Evolutionary conservation across 495 filamentous ascomycete species (phyloP), one percentile per base, ranked within the genome.

Genomic region (Saxophila tyrrhenica): DNA sequence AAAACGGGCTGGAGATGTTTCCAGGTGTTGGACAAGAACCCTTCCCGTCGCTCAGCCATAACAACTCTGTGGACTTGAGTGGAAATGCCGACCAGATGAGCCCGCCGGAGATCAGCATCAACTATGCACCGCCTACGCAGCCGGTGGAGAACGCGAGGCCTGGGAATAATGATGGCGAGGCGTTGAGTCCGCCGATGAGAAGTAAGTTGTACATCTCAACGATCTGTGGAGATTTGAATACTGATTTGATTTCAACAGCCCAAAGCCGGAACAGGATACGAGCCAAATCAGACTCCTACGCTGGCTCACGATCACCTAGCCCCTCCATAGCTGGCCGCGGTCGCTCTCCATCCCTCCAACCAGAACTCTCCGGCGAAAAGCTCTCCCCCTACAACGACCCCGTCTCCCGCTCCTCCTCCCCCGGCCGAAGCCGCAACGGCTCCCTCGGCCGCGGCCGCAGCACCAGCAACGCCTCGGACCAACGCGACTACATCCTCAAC

Each of bases 401-500:
- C 68, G 47, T 51, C 9, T 67, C 67, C 22, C 73, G 76, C 44
- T 89, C 82, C 29, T 83, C 81, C 1, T 75, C 76, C 3, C 71
- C 77, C 45, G 64, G 78, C 70, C 57, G 57, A 15, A 48, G 52
- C 19, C 50, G 58, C n/a, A 53, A 56, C 21, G 54, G 48, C 1
- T 60, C 58, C 9, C 19, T 55, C 1, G 50, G 43, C 19, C 54
- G 54, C 47, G 65, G 64, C 50, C 82, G 89, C 51, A 85, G 88
- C n/a, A 82, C 89, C 46, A 94, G 91, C 15, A 94, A 87, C 25
- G 91, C 89, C 0, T 89, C 13, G 83, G 95, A 85, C 21, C 87
- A 87, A 52, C 87, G 94, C 39, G 90, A 95, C 55, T 94, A 94
- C 67, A 92, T 95, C 51, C 79, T 98, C 22, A 87, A 88, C 44